Evolutionary conservation across 352 stramenopile genomes (phyloP), one percentile per base, ranked within the genome.

Genomic region (Globisporangium splendens): DNA sequence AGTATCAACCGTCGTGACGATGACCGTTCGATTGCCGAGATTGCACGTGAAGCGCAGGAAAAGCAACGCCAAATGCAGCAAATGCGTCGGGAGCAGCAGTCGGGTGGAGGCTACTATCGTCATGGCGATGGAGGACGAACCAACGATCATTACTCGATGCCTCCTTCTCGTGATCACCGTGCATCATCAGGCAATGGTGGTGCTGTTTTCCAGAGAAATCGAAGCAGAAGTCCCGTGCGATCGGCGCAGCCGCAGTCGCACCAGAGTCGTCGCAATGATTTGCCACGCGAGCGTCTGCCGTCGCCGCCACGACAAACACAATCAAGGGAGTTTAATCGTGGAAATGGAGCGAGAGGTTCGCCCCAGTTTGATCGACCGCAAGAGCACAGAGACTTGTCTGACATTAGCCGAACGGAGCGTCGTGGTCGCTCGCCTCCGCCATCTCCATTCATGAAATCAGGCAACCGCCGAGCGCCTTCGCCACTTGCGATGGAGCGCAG

Each of bases 1-100:
- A 43, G 50, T 53, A 55, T 70, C 41, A 66, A 60, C 10, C 69
- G 61, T 6, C 44, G 50, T 56, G 58, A 69, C 28, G 70, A 79
- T 46, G 66, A 84, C 3, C 72, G 74, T 24, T 83, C 73, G 17
- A 81, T 86, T 54, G 77, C 75, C 1, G 75, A 79, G 46, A 57
- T 83, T 61, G 72, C 75, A 15, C 72, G 69, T n/a, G 68, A 84
- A 28, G 72, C 84, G 31, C 68, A 72, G 39, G 62, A 79, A 49
- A 64, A 78, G 12, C 66, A 83, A 33, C 74, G 68, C 1, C 66
- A 77, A 28, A 61, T 77, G 24, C 54, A 75, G 12, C 70, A 69
- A 17, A 57, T 62, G 15, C 77, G 65, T n/a, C 75, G 68, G 51
- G 70, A 76, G 5, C 55, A 22, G 39, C n/a, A 50, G 21, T 7